Base-by-base conservation (phyloP, 2,329 filamentous ascomycete species). In the Aspergillus felis region DNA sequence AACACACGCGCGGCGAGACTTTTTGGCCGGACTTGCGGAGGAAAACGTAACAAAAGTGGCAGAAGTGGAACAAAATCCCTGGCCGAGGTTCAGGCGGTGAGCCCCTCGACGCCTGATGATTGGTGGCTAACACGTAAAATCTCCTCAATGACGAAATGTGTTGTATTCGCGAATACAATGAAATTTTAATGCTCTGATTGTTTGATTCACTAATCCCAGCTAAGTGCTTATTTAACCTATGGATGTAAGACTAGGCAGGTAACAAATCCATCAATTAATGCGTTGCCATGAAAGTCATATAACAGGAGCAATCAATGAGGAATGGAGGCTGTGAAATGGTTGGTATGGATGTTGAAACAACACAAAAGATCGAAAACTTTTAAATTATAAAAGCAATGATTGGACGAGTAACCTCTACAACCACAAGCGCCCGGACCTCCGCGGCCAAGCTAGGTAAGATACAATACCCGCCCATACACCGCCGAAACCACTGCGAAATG, bases 1-100 rank as follows among this genome's bases (percentile, higher is more conserved):
- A 47, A 47, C 44, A 47, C 32, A 38, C 44, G 44, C 44, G 44
- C 44, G 44, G 44, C 44, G 54, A 54, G 50, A 53, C 54, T 56
- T 56, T 46, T 54, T 48, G 58, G 50, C 56, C 58, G 55, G 55
- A 56, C n/a, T 50, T 58, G 50, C 53, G 55, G 59, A 64, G 61
- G 59, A 54, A 61, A 65, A 47, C 44, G 53, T 52, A 56, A 55
- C 63, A 63, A 67, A 63, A 61, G 62, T 61, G 66, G 55, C 51
- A 41, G 55, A 57, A 57, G 49, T 54, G 48, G 53, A 49, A 50
- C 53, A 35, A 49, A 42, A 51, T 41, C 29, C 53, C 25, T 54
- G 42, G 41, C 38, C 46, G 56, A 50, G 42, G 41, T 20, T 25
- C 29, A 46, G 58, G 58, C 58, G 58, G 58, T 60, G 50, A 58